phyloP scores from a whole-genome alignment of 2,329 filamentous ascomycete species.

The Laburnicola sp. region DNA sequence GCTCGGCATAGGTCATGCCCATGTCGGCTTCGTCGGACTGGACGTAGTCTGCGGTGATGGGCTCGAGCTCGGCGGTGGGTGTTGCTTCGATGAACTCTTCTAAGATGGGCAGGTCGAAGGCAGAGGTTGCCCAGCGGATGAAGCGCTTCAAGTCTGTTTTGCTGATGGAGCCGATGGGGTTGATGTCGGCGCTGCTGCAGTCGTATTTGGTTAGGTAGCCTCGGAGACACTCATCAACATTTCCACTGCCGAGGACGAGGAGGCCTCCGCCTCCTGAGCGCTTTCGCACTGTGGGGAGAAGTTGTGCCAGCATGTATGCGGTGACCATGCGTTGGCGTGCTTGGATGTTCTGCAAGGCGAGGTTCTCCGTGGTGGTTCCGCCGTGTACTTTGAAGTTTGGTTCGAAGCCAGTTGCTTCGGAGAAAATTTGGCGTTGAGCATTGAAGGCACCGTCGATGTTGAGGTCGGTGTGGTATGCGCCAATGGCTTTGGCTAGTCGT shows the following conservation, averaged over 20 bases:
- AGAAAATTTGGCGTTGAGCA: conserved; percentile 63
- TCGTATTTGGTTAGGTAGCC: conserved; percentile 75
- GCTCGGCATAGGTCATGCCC: conserved; percentile 55
- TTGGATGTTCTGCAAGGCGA: conserved; percentile 70
- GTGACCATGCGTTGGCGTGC: conserved; percentile 66
- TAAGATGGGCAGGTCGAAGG: conserved; percentile 67
- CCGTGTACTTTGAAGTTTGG: conserved; percentile 67
- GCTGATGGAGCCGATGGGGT: conserved; percentile 63
- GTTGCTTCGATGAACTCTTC: conserved; percentile 62
- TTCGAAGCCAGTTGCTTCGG: conserved; percentile 61
- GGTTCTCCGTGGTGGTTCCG: conserved; percentile 61
- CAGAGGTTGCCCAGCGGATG: conserved; percentile 58
- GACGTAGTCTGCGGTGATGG: conserved; percentile 65
- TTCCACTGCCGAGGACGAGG: conserved; percentile 68
- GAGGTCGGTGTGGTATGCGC: conserved; percentile 71
- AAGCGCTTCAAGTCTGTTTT: conserved; percentile 74
- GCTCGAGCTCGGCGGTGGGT: conserved; percentile 59
- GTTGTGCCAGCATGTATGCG: conserved; percentile 65
- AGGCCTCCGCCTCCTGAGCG: conserved; percentile 61
- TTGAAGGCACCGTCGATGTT: conserved; percentile 71
- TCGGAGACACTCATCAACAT: conserved; percentile 57
- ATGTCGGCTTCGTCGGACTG: conserved; percentile 62
- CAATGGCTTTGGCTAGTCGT: conserved; percentile 64
- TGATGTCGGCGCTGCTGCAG: conserved; percentile 54
- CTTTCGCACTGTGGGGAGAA: conserved; percentile 62